Conservation (phyloP, 2,329 filamentous ascomycete genomes). For the Tolypocladium tropicale region DNA sequence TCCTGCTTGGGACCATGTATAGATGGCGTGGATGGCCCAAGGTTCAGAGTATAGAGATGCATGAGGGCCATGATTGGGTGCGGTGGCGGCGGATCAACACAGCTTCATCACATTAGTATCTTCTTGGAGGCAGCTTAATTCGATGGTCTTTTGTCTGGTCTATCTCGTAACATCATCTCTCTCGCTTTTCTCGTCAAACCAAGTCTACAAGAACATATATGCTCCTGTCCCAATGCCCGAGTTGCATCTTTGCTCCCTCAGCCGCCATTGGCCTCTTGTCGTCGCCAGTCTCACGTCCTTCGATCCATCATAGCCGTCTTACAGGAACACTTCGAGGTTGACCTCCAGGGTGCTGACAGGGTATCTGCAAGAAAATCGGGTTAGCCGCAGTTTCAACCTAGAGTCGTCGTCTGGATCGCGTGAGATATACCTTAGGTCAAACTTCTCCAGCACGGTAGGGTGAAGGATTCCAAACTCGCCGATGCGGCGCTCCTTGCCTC, state of each 20-base stretch:
- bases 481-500: conserved; percentile 64
- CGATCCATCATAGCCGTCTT: conserved; percentile 8
- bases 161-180: conserved; percentile 14
- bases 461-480: conserved; percentile 92
- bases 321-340: conserved; percentile 90
- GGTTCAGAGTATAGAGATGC: neutral
- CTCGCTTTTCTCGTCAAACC: conserved; percentile 1
- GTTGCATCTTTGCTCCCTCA: neutral
- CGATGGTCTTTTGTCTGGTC: conserved; percentile 11
- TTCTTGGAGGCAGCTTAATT: neutral
- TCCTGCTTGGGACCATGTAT: neutral
- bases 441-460: conserved; percentile 85
- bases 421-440: conserved; percentile 62
- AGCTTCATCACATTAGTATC: neutral
- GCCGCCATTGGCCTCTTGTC: neutral
- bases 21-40: neutral
- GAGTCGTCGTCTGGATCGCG: neutral
- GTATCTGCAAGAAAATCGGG: conserved; percentile 41
- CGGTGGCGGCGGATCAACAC: neutral
- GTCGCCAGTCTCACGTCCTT: neutral
- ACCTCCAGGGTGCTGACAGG: conserved; percentile 91
- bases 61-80: neutral
- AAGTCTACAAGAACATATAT: neutral
- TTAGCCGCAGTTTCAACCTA: neutral
- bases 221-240: neutral